Conservation (phyloP, 441 rosid genomes). For the Croton setiger region DNA sequence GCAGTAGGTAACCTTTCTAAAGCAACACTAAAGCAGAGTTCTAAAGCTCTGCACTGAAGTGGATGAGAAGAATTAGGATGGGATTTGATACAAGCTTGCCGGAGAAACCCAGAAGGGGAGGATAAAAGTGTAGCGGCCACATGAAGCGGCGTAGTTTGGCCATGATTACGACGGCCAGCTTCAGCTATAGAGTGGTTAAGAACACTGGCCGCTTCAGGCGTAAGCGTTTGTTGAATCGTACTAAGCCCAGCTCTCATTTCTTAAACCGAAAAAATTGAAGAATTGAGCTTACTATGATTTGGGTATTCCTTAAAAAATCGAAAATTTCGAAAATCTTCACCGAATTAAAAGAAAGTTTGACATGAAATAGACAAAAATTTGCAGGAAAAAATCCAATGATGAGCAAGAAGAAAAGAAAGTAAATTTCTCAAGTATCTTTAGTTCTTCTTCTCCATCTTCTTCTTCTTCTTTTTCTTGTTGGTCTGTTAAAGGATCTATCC, state of each 20-base stretch:
- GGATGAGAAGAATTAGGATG: conserved; percentile 98
- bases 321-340: not conserved
- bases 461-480: conserved; percentile 17
- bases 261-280: not conserved
- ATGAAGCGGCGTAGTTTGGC: conserved; percentile 92
- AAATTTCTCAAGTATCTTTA: not conserved
- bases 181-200: conserved; percentile 85
- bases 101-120: conserved; percentile 75
- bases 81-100: conserved; percentile 92
- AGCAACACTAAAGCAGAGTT: conserved; percentile 98
- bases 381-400: not conserved
- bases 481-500: conserved; percentile 7
- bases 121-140: conserved; percentile 84
- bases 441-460: not conserved
- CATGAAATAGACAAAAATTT: too few relatives aligned
- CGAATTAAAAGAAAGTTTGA: too few relatives aligned
- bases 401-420: not conserved
- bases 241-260: conserved; percentile 88
- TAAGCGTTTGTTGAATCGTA: conserved; percentile 94
- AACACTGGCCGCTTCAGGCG: conserved; percentile 88
- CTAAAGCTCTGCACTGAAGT: conserved; percentile 92
- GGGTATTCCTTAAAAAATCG: not conserved
- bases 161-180: conserved; percentile 82
- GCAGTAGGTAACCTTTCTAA: conserved; percentile 83
- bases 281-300: not conserved